Evolutionary conservation across 2,329 filamentous ascomycete genomes (phyloP).

Genomic region (Penicillium sp.): DNA sequence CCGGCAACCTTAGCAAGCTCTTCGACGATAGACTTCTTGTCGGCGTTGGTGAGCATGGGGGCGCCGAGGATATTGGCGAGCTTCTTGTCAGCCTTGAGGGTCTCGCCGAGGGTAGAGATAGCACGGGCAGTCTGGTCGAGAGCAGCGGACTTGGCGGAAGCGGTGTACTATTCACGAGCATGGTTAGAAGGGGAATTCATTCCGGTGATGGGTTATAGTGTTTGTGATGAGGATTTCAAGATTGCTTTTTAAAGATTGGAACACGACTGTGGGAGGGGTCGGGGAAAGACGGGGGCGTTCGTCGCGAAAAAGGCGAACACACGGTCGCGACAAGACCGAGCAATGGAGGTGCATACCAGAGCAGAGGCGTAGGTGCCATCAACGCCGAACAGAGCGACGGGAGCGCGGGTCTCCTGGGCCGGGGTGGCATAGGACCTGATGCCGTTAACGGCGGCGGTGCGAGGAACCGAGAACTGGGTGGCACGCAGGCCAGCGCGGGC

Average conservation of each 20-base stretch:
- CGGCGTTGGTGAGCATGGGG: slow-evolving; percentile 65
- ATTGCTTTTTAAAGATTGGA: slow-evolving; percentile 12
- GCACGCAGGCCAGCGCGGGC: slow-evolving; percentile 51
- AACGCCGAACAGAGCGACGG: slow-evolving; percentile 83
- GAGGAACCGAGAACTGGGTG: slow-evolving; percentile 38
- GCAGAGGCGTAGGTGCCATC: slow-evolving; percentile 98
- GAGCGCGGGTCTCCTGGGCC: slow-evolving; percentile 64
- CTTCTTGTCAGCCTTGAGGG: slow-evolving; percentile 76
- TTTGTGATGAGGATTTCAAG: slow-evolving; percentile 6
- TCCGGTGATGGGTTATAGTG: neutral
- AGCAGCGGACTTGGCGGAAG: slow-evolving; percentile 74
- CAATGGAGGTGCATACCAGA: slow-evolving; percentile 60
- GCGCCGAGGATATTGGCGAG: slow-evolving; percentile 65
- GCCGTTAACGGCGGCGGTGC: slow-evolving; percentile 34
- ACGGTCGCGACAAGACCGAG: slow-evolving; percentile 1
- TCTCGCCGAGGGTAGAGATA: slow-evolving; percentile 59
- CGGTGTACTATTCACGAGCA: slow-evolving; percentile 67
- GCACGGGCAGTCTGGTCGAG: slow-evolving; percentile 81
- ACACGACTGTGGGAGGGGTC: slow-evolving; percentile 13
- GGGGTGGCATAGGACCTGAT: slow-evolving; percentile 68
- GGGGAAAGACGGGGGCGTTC: slow-evolving; percentile 9
- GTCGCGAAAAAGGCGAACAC: slow-evolving; percentile 6
- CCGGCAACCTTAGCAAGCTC: slow-evolving; percentile 81
- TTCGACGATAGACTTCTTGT: slow-evolving; percentile 77
- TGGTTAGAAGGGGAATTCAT: slow-evolving; percentile 2